These are phyloP conservation scores for Yarrowia divulgata DNA, from an alignment of 805 yeast species.

Conservation along the genomic window DNA sequence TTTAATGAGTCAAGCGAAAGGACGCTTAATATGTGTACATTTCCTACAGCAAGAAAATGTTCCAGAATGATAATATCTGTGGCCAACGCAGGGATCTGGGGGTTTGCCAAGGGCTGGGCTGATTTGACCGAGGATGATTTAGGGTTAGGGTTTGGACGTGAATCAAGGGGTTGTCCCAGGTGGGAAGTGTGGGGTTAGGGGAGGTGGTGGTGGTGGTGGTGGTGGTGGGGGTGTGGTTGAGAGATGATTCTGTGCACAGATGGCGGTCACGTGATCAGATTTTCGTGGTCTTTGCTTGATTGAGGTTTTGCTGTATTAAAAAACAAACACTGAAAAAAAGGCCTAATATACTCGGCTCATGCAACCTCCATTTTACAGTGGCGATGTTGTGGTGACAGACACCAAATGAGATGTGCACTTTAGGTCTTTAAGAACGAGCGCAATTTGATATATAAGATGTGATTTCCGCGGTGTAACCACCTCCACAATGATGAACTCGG, in stretches of 20 bases:
- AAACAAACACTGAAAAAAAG: too few relatives aligned
- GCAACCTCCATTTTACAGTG: too few relatives aligned
- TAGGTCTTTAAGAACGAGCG: not conserved
- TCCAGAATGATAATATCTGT: not conserved
- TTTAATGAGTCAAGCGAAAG: not conserved
- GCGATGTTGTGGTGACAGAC: too few relatives aligned
- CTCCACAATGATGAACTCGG: not conserved
- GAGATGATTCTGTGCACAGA: too few relatives aligned
- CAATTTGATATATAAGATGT: too few relatives aligned
- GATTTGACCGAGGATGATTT: not conserved
- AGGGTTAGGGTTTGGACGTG: conserved; percentile 4
- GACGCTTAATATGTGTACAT: not conserved
- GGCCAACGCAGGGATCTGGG: too few relatives aligned
- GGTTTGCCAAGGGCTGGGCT: not conserved
- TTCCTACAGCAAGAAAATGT: not conserved
- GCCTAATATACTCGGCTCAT: too few relatives aligned
- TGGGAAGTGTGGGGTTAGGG: not conserved
- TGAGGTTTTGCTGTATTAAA: too few relatives aligned
- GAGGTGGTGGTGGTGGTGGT: too few relatives aligned
- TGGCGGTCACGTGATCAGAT: too few relatives aligned
- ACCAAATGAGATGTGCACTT: not conserved
- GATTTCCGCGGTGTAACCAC: too few relatives aligned
- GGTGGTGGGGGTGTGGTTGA: not conserved
- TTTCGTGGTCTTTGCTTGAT: too few relatives aligned
- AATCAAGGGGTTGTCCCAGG: conserved; percentile 7